A percentile compares a stretch with the other conserved stretches of the same genome.
Evolutionary conservation across 179 eudicot species (phyloP).

Genomic region (Actinidia arguta): DNA sequence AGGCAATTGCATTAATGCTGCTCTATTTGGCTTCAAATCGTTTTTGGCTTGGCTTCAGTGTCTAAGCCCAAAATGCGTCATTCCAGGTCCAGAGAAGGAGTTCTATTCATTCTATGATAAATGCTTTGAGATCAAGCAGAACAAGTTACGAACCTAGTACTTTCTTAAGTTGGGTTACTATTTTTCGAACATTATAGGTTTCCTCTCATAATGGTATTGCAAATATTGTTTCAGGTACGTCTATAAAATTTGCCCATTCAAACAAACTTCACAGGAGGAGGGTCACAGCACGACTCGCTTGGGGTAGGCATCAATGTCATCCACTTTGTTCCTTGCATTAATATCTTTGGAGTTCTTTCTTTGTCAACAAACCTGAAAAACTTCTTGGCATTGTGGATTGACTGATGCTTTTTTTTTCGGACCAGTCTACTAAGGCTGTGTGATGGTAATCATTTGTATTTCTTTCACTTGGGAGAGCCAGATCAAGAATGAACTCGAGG

Average conservation of each 20-base stretch:
- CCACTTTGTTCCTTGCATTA: conserved; percentile 4
- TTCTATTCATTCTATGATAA: conserved; percentile 88
- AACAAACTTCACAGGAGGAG: conserved; percentile 92
- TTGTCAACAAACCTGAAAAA: conserved; percentile 4
- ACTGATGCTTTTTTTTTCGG: background rate
- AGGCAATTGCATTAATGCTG: conserved; percentile 4
- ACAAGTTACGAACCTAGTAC: conserved; percentile 57
- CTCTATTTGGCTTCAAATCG: background rate
- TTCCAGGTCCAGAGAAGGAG: conserved; percentile 90
- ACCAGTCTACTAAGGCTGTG: background rate
- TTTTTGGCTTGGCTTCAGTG: conserved; percentile 1
- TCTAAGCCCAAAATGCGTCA: conserved; percentile 20
- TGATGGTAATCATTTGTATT: conserved; percentile 2
- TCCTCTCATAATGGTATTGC: conserved; percentile 13
- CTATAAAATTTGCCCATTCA: conserved; percentile 94
- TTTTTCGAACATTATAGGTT: background rate
- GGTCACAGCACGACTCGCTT: conserved; percentile 89
- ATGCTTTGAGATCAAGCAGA: conserved; percentile 90
- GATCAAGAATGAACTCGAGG: conserved; percentile 6
- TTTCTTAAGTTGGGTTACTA: background rate
- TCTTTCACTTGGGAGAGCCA: conserved; percentile 1
- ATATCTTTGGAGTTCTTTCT: conserved; percentile 1
- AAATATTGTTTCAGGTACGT: conserved; percentile 66
- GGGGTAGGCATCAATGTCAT: conserved; percentile 63
- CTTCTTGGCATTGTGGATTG: background rate